A percentile compares a stretch with the other conserved stretches of the same genome.
Conservation (phyloP, 2,329 filamentous ascomycete genomes). For the Sphaerulina populicola region DNA sequence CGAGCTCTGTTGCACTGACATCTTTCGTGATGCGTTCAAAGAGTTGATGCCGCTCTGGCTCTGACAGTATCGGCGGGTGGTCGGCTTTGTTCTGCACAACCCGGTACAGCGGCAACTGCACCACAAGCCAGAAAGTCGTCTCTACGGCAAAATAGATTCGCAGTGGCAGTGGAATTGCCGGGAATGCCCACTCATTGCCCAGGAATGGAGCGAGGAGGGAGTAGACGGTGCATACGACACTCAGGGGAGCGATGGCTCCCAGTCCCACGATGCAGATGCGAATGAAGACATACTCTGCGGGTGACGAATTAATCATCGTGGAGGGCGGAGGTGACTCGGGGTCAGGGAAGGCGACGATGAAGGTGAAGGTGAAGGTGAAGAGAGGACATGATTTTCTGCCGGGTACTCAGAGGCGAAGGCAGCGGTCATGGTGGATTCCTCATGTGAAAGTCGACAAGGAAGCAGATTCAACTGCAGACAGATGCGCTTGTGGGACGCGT, state of each 20-base stretch:
- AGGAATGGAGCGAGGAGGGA: background rate
- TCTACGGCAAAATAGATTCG: slow-evolving; percentile 10
- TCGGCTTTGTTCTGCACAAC: slow-evolving; percentile 45
- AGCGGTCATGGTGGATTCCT: background rate
- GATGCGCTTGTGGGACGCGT: background rate
- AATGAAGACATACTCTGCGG: slow-evolving; percentile 16
- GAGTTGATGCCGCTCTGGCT: slow-evolving; percentile 45
- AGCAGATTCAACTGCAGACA: background rate
- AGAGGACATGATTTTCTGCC: slow-evolving; percentile 31
- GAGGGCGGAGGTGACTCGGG: slow-evolving; percentile 45
- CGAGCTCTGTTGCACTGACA: slow-evolving; percentile 42
- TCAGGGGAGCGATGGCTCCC: slow-evolving; percentile 11
- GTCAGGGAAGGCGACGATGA: slow-evolving; percentile 49
- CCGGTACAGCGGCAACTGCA: slow-evolving; percentile 40
- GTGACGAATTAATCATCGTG: slow-evolving; percentile 19
- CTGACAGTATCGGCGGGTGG: slow-evolving; percentile 43
- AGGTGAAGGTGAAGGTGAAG: slow-evolving; percentile 47
- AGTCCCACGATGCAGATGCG: slow-evolving; percentile 15
- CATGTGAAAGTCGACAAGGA: background rate
- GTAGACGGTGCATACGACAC: slow-evolving; percentile 5
- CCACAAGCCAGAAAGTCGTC: slow-evolving; percentile 9
- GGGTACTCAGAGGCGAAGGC: background rate
- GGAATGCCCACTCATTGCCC: background rate
- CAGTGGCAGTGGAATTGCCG: slow-evolving; percentile 6
- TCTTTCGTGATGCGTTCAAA: slow-evolving; percentile 50